Percentiles rank a stretch among this genome's conserved stretches.
Evolutionary conservation across 1,139 yeast genomes (phyloP).

Genomic region (Candida gigantensis): DNA sequence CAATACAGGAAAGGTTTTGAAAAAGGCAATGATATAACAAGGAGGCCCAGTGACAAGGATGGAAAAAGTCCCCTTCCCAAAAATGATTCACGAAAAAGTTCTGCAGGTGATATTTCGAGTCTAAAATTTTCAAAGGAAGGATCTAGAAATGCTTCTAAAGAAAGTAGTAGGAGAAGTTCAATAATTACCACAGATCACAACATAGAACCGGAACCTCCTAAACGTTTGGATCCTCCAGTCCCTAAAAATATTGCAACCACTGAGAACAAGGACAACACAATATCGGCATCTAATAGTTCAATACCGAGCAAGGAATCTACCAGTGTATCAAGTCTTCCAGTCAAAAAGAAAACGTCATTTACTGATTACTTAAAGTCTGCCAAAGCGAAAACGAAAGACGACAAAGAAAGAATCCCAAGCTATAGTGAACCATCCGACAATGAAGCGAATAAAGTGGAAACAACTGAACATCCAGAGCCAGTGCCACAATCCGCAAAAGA

Average conservation of each 20-base stretch:
- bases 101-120: constrained; percentile 4
- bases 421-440: constrained; percentile 2
- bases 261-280: background rate
- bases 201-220: constrained; percentile 3
- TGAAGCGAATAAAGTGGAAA: background rate
- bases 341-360: constrained; percentile 17
- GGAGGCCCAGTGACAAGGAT: constrained; percentile 5
- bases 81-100: constrained; percentile 9
- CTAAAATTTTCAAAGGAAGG: constrained; percentile 3
- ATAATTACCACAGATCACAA: constrained; percentile 2
- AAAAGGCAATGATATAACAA: constrained; percentile 3
- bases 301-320: no score
- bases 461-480: background rate
- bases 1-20: background rate
- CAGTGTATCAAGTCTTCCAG: no score
- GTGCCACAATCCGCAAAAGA: background rate
- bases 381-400: constrained; percentile 10
- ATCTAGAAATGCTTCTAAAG: constrained; percentile 4
- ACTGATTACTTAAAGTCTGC: constrained; percentile 18
- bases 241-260: constrained; percentile 5
- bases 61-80: constrained; percentile 1
- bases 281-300: no score
- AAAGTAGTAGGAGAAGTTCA: constrained; percentile 7
- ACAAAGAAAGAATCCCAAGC: constrained; percentile 5
- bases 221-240: no score